Conservation (phyloP, 257 asterid genomes). For the Asclepias syriaca region DNA sequence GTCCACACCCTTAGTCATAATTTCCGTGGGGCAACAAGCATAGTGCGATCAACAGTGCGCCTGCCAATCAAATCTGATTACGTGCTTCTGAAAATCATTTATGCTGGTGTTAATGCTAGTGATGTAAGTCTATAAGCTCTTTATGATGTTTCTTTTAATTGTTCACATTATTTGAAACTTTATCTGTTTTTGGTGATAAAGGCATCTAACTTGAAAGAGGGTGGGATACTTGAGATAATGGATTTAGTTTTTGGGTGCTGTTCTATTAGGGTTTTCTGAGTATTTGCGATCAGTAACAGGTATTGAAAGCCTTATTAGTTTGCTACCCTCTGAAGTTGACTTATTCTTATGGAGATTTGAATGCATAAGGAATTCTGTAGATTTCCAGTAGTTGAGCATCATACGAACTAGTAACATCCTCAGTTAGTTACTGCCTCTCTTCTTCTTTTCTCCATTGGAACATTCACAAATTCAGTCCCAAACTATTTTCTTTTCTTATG, state of each 20-base stretch:
- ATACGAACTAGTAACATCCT: not conserved
- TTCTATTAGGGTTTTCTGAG: not conserved
- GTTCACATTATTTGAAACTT: not conserved
- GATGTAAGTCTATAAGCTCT: constrained; percentile 60
- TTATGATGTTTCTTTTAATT: constrained; percentile 11
- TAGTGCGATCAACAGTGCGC: constrained; percentile 50
- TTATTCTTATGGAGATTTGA: not conserved
- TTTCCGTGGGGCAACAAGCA: constrained; percentile 70
- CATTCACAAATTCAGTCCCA: no score
- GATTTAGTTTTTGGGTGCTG: not conserved
- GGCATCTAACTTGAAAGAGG: not conserved
- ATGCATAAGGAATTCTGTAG: not conserved
- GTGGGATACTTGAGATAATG: not conserved
- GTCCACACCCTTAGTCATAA: constrained; percentile 88
- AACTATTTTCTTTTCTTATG: no score
- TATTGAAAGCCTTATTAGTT: not conserved
- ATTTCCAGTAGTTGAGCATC: not conserved
- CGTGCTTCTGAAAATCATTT: constrained; percentile 80
- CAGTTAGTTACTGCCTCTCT: no score
- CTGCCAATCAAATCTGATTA: constrained; percentile 70
- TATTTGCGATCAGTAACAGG: not conserved
- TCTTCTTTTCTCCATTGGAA: no score
- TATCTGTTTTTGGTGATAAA: not conserved
- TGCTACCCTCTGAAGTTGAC: not conserved
- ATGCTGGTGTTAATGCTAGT: constrained; percentile 99